Evolutionary conservation across 306 rosid genomes (phyloP).

Genomic region (Abrus precatorius): DNA sequence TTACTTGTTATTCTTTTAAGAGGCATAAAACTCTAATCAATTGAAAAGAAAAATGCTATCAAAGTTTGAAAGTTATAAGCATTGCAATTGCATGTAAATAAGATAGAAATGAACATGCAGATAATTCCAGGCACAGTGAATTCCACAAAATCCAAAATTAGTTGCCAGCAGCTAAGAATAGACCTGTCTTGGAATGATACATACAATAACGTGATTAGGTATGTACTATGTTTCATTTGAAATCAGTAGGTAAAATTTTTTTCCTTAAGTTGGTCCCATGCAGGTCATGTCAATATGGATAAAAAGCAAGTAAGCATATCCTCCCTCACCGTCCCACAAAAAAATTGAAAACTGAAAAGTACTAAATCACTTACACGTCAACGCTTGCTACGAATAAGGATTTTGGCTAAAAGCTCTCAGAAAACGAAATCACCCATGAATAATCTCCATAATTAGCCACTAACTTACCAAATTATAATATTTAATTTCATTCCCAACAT

Average conservation of each 20-base stretch:
- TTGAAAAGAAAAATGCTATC: background rate
- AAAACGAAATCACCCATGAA: background rate
- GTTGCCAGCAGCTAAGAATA: conserved; percentile 4
- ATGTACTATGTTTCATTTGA: conserved; percentile 21
- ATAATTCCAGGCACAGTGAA: conserved; percentile 23
- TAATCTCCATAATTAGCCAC: conserved; percentile 3
- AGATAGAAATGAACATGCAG: conserved; percentile 15
- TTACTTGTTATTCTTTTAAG: background rate
- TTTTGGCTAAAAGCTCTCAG: conserved; percentile 29
- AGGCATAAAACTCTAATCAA: background rate
- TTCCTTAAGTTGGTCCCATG: conserved; percentile 47
- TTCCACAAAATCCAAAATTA: conserved; percentile 32
- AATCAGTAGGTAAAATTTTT: background rate
- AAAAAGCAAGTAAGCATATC: conserved; percentile 17
- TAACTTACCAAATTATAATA: background rate
- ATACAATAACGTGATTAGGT: conserved; percentile 48
- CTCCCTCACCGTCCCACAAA: background rate
- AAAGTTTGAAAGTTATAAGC: background rate
- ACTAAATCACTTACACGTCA: conserved; percentile 10
- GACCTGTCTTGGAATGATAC: conserved; percentile 2
- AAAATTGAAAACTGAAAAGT: conserved; percentile 1
- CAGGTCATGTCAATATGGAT: conserved; percentile 30
- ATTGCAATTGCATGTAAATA: conserved; percentile 1
- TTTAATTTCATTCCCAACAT: background rate
- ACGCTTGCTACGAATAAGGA: background rate